These are phyloP conservation scores for Luffa acutangula DNA, from an alignment of 306 rosid species.

Conservation along the genomic window DNA sequence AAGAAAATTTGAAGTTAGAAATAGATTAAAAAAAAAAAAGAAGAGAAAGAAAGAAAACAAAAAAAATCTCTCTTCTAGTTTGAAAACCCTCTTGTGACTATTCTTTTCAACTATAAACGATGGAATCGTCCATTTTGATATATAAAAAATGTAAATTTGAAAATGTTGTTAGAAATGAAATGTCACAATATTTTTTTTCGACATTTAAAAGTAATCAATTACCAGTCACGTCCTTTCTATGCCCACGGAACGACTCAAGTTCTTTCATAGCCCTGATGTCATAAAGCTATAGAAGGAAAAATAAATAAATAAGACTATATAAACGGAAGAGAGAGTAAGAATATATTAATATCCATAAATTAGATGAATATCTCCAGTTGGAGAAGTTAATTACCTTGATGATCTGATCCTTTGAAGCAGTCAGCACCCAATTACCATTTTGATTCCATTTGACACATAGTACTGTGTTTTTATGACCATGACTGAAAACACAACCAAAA, in stretches of 20 bases:
- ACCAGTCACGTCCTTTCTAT: constrained; percentile 93
- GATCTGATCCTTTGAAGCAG: constrained; percentile 88
- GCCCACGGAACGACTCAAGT: constrained; percentile 97
- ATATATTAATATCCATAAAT: background rate
- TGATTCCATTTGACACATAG: constrained; percentile 87
- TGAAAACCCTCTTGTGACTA: too few species aligned
- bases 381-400: constrained; percentile 45
- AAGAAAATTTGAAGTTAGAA: too few species aligned
- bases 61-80: too few species aligned
- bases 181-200: too few species aligned
- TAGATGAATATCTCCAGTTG: background rate
- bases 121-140: too few species aligned
- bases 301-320: constrained; percentile 7
- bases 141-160: too few species aligned
- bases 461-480: constrained; percentile 88
- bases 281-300: constrained; percentile 52
- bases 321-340: background rate
- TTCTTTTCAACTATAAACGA: too few species aligned
- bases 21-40: too few species aligned
- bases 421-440: constrained; percentile 85
- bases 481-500: constrained; percentile 47
- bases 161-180: too few species aligned
- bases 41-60: too few species aligned
- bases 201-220: constrained; percentile 23
- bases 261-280: constrained; percentile 99